Base-by-base conservation (phyloP, 768 basidiomycete genomes). In the Rubroboletus satanas region DNA sequence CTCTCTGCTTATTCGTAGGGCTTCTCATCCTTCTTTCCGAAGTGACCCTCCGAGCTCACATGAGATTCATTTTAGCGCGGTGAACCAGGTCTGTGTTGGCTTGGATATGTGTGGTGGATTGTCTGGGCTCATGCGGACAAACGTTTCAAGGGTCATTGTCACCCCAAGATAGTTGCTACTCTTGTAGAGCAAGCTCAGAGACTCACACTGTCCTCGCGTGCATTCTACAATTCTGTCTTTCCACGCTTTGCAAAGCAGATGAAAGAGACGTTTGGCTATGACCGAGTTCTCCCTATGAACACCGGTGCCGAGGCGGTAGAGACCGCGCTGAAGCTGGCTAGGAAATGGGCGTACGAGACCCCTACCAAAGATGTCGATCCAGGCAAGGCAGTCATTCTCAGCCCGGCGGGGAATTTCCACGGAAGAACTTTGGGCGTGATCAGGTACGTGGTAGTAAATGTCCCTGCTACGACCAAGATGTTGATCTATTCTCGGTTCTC, bases 271-370 rank as follows among this genome's bases (percentile, higher is more conserved):
- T 93, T 96, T 66, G 87, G 87, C 12, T 98, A 90, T 71, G 95
- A 96, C 58, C 94, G 93, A 85, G 93, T 97, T 2, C 78, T 98
- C 9, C 95, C 96, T 23, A 97, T 98, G 94, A 99, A 99, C 79
- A 98, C 96, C 1, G 96, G 96, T 44, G 94, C 94, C 1, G 97
- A 99, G 67, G 97, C 97, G 8, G 97, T 98, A 51, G 97, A 99
- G 76, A 97, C 95, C 0, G 84, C 87, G n/a, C 72, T 99, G 69
- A 99, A 99, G 79, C 80, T 98, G 17, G 87, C 97, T 0, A 75
- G 97, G 62, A 98, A 98, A 76, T 98, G 97, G 97, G 96, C 89
- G 2, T 98, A 98, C 73, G 74, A 98, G 93, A 76, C 85, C 83
- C 39, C 86, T 92, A 32, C 77, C 83, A 46, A 84, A 85, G 52